Evolutionary conservation across 2,329 filamentous ascomycete genomes (phyloP).

Genomic region (Onygena corvina): DNA sequence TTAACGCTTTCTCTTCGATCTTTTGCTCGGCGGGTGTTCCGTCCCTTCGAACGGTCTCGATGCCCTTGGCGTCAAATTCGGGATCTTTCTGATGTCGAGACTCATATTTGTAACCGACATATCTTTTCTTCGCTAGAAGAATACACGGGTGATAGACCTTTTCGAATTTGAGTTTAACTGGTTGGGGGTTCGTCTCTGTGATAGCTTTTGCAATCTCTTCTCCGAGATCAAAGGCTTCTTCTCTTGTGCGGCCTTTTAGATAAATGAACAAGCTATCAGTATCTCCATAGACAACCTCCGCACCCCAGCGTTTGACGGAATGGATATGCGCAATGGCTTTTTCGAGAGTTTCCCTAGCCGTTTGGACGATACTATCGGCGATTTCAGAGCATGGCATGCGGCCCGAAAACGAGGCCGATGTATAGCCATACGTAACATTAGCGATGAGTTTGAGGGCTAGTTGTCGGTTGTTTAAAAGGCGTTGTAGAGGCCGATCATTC

Average conservation of each 20-base stretch:
- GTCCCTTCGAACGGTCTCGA: slow-evolving; percentile 90
- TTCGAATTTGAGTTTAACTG: slow-evolving; percentile 93
- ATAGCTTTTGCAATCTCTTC: slow-evolving; percentile 81
- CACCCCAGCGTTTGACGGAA: slow-evolving; percentile 72
- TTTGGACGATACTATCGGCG: slow-evolving; percentile 95
- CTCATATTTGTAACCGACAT: slow-evolving; percentile 97
- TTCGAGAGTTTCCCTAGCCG: slow-evolving; percentile 85
- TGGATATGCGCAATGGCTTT: slow-evolving; percentile 89
- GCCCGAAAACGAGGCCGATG: slow-evolving; percentile 90
- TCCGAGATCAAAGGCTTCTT: slow-evolving; percentile 84
- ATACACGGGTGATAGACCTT: slow-evolving; percentile 97
- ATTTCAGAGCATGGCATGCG: slow-evolving; percentile 98
- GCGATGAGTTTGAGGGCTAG: slow-evolving; percentile 88
- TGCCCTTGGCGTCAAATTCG: slow-evolving; percentile 95
- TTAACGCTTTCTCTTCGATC: slow-evolving; percentile 85
- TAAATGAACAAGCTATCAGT: slow-evolving; percentile 92
- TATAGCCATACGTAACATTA: slow-evolving; percentile 98
- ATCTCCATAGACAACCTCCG: slow-evolving; percentile 95
- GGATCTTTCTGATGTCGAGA: slow-evolving; percentile 59
- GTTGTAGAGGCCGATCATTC: slow-evolving; percentile 72
- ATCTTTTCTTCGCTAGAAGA: slow-evolving; percentile 89
- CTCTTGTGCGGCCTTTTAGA: slow-evolving; percentile 71
- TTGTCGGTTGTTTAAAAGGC: slow-evolving; percentile 83
- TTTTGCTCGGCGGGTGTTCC: slow-evolving; percentile 93
- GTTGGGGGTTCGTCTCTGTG: slow-evolving; percentile 78